These are phyloP conservation scores for Talaromyces sp. DNA, from an alignment of 2,329 filamentous ascomycete genomes.

Conservation along the genomic window DNA sequence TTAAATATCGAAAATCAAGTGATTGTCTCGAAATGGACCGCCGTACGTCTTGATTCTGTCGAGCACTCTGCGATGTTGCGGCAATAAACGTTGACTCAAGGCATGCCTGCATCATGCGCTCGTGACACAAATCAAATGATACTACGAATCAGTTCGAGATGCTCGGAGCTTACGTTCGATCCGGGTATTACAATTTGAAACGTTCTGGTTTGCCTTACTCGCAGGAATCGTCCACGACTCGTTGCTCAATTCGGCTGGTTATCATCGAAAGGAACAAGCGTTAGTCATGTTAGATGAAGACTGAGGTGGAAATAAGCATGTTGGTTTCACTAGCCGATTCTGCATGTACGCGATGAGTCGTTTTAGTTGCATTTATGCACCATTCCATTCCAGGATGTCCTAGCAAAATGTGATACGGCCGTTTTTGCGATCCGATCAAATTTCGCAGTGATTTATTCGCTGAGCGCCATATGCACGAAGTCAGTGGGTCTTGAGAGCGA, in stretches of 20 bases:
- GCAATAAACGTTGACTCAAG: neutral
- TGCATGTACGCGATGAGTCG: neutral
- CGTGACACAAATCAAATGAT: neutral
- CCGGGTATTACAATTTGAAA: neutral
- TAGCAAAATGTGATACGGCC: neutral
- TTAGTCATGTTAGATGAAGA: neutral
- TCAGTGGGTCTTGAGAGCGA: neutral
- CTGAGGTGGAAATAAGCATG: neutral
- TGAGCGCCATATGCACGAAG: neutral
- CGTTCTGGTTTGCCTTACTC: neutral
- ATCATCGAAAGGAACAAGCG: neutral
- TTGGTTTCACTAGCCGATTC: neutral
- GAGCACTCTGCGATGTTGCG: neutral
- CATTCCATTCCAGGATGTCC: neutral
- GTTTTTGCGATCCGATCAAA: neutral
- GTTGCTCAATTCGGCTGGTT: neutral
- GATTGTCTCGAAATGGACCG: neutral
- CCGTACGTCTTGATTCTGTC: neutral
- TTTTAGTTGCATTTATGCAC: neutral
- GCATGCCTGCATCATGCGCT: neutral
- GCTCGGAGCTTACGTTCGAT: neutral
- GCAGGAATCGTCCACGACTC: neutral
- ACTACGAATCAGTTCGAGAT: neutral
- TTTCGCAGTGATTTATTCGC: neutral
- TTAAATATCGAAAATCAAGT: neutral